A percentile compares a stretch with the other conserved stretches of the same genome.
These are phyloP conservation scores for Pelagophyceae sp. DNA, from an alignment of 352 stramenopile species.

Conservation along the genomic window DNA sequence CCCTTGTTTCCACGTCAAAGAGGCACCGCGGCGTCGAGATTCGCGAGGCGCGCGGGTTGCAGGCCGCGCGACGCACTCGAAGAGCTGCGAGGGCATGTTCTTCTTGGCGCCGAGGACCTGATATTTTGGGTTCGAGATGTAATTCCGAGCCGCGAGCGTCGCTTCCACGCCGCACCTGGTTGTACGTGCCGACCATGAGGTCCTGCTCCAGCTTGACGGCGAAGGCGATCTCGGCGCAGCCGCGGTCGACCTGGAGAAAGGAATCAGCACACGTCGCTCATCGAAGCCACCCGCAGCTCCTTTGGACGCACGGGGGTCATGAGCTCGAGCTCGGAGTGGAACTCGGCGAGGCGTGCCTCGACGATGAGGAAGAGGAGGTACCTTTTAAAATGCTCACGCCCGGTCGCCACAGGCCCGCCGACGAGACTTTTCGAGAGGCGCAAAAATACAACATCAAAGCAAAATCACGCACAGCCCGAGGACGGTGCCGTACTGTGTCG, in stretches of 20 bases:
- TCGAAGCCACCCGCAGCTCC: not conserved
- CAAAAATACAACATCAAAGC: too few relatives aligned
- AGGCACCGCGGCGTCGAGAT: too few relatives aligned
- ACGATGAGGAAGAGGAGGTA: slow-evolving; percentile 57
- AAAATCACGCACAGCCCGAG: too few relatives aligned
- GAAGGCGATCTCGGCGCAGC: slow-evolving; percentile 43
- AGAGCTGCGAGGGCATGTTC: slow-evolving; percentile 76
- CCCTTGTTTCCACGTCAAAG: too few relatives aligned
- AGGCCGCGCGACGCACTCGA: too few relatives aligned
- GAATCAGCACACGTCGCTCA: slow-evolving; percentile 27
- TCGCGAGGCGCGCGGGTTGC: too few relatives aligned
- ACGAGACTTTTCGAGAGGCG: too few relatives aligned
- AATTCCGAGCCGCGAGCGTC: not conserved
- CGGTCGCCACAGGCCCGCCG: not conserved
- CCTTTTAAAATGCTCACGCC: slow-evolving; percentile 33
- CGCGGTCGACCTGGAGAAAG: slow-evolving; percentile 39
- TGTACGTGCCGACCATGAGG: slow-evolving; percentile 47
- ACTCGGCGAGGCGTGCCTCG: slow-evolving; percentile 55
- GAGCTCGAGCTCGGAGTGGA: slow-evolving; percentile 47
- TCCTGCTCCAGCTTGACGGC: slow-evolving; percentile 50
- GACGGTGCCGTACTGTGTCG: too few relatives aligned
- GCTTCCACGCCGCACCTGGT: slow-evolving; percentile 11
- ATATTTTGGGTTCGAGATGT: slow-evolving; percentile 37
- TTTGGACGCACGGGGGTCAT: not conserved
- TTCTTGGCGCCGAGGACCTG: slow-evolving; percentile 69